Evolutionary conservation across 805 yeast species (phyloP).

Genomic region (Myxozyma mucilagina): DNA sequence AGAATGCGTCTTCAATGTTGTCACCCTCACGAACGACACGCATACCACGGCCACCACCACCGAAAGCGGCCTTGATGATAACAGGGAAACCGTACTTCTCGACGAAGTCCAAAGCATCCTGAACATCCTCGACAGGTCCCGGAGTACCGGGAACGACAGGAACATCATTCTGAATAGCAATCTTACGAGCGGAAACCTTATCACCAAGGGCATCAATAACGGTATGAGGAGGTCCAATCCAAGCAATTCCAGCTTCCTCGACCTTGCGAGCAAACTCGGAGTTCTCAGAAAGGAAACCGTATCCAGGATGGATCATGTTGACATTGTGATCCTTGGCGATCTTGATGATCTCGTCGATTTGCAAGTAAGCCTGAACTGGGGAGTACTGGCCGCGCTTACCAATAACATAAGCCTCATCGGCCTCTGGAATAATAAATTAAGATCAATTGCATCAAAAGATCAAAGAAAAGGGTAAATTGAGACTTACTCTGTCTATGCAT

Average conservation of each 20-base stretch:
- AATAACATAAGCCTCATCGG: constrained; percentile 63
- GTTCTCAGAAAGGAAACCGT: constrained; percentile 88
- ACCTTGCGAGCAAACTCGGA: constrained; percentile 92
- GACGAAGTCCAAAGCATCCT: constrained; percentile 79
- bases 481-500: constrained; percentile 77
- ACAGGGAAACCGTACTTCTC: constrained; percentile 89
- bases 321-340: constrained; percentile 79
- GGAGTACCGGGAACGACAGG: constrained; percentile 98
- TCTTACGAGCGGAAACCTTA: constrained; percentile 88
- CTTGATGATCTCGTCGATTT: constrained; percentile 88
- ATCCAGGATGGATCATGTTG: constrained; percentile 90
- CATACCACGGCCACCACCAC: constrained; percentile 99
- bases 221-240: constrained; percentile 90
- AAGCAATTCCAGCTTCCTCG: constrained; percentile 83
- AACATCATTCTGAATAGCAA: constrained; percentile 78
- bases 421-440: constrained; percentile 34
- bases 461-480: background rate
- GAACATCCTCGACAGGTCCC: constrained; percentile 84
- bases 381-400: constrained; percentile 87
- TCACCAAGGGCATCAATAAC: constrained; percentile 96
- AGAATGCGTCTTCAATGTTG: constrained; percentile 84
- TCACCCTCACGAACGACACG: constrained; percentile 98
- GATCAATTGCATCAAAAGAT: background rate
- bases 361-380: constrained; percentile 95
- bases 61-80: constrained; percentile 96